These are phyloP conservation scores for Neocallimastix lanati DNA, from an alignment of 192 early-diverging fungal species.

Conservation along the genomic window DNA sequence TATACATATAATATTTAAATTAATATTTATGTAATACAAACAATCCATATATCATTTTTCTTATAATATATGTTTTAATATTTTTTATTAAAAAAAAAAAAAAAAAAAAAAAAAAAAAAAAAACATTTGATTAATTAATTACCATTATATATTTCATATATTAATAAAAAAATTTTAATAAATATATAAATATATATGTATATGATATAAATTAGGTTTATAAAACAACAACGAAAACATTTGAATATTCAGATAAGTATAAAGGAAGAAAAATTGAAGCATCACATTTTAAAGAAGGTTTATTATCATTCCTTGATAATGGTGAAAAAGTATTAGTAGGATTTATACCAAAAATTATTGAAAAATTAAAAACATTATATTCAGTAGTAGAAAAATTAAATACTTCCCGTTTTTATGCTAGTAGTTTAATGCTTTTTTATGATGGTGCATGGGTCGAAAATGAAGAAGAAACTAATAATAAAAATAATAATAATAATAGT, in stretches of 20 bases:
- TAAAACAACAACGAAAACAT: constrained; percentile 48
- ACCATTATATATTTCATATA: too few species aligned
- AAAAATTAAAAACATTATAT: constrained; percentile 53
- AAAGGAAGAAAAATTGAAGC: constrained; percentile 70
- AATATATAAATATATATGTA: too few species aligned
- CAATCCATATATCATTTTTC: too few species aligned
- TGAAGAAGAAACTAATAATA: not conserved
- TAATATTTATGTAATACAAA: too few species aligned
- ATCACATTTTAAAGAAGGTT: constrained; percentile 53
- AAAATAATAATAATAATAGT: too few species aligned
- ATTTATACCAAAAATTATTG: constrained; percentile 64
- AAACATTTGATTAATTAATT: too few species aligned
- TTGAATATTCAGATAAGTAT: constrained; percentile 87
- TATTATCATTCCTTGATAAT: constrained; percentile 73
- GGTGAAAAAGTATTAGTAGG: constrained; percentile 50
- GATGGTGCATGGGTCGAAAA: constrained; percentile 41
- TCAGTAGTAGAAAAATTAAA: constrained; percentile 54
- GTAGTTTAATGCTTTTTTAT: constrained; percentile 77
- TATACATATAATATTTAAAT: too few species aligned
- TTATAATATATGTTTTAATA: too few species aligned
- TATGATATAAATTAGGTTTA: constrained; percentile 39
- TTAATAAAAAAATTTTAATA: too few species aligned
- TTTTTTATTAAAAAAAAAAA: too few species aligned
- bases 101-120: too few species aligned
- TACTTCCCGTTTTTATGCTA: constrained; percentile 80